phyloP scores from a whole-genome alignment of 352 stramenopile species.

The Pythium monospermum region DNA sequence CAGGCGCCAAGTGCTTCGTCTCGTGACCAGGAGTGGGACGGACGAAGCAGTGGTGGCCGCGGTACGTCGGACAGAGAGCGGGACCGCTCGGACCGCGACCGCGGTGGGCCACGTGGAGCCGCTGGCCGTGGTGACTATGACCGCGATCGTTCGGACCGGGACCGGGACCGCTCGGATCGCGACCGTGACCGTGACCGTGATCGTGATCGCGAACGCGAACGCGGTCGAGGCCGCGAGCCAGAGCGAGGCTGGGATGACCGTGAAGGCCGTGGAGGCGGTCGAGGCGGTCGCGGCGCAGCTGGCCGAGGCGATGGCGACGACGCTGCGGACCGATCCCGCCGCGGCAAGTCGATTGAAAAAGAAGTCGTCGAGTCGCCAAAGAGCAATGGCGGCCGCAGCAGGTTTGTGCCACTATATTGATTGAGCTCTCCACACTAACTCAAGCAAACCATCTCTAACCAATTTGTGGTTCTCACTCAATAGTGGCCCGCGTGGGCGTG shows the following conservation, averaged over 20 bases:
- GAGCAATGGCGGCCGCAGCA: constrained; percentile 31
- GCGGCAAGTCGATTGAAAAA: constrained; percentile 24
- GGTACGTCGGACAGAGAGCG: no score
- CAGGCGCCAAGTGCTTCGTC: constrained; percentile 25
- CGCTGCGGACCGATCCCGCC: constrained; percentile 25
- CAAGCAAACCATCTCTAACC: no score
- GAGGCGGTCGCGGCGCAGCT: constrained; percentile 13
- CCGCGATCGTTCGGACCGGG: constrained; percentile 23
- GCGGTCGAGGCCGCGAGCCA: constrained; percentile 4
- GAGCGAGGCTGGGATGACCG: constrained; percentile 15
- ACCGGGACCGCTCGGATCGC: constrained; percentile 18
- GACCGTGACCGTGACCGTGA: constrained; percentile 27
- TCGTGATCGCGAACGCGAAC: constrained; percentile 9
- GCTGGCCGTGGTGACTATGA: constrained; percentile 20
- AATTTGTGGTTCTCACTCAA: not conserved
- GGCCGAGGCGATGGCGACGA: constrained; percentile 27
- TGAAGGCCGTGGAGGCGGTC: constrained; percentile 3
- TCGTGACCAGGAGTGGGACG: constrained; percentile 34
- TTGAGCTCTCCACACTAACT: not conserved
- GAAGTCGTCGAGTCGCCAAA: constrained; percentile 41
- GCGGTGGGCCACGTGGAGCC: constrained; percentile 18
- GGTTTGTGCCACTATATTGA: constrained; percentile 15
- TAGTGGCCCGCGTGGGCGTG: constrained; percentile 24
- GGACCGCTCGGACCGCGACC: constrained; percentile 21
- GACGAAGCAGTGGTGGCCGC: constrained; percentile 28